A percentile compares a stretch with the other conserved stretches of the same genome.
These are phyloP conservation scores for Quaeritorhiza haematococci DNA, from an alignment of 371 early-diverging fungal species.

Conservation along the genomic window DNA sequence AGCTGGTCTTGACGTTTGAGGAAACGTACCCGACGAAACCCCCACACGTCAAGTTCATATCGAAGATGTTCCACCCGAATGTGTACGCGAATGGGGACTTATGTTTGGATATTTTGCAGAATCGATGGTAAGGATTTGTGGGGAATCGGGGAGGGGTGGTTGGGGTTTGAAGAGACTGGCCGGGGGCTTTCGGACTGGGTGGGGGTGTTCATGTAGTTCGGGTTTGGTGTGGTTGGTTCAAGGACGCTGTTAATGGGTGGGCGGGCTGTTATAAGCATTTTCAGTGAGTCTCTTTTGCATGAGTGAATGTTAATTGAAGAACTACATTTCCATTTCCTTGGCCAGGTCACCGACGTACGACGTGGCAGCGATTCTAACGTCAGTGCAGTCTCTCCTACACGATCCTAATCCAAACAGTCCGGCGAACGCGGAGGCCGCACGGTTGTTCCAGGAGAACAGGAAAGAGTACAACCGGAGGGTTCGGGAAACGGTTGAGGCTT, in stretches of 20 bases:
- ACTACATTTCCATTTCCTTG: background rate
- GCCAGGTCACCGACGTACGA: conserved; percentile 88
- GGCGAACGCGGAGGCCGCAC: conserved; percentile 97
- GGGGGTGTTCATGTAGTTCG: background rate
- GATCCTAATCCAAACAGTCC: conserved; percentile 98
- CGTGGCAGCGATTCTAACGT: conserved; percentile 92
- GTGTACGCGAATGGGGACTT: conserved; percentile 98
- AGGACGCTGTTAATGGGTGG: background rate
- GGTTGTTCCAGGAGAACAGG: conserved; percentile 84
- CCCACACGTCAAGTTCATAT: conserved; percentile 94
- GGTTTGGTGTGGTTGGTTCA: background rate
- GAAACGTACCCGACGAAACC: conserved; percentile 97
- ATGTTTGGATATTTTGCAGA: conserved; percentile 98
- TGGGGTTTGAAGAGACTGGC: too few species aligned
- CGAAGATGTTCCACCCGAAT: conserved; percentile 99
- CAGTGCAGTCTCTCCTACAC: conserved; percentile 95
- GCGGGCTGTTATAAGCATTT: too few species aligned
- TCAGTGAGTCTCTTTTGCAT: too few species aligned
- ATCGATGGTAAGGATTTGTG: conserved; percentile 75
- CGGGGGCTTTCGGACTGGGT: background rate
- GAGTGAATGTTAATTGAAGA: too few species aligned
- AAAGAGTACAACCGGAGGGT: conserved; percentile 93
- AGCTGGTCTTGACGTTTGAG: conserved; percentile 91
- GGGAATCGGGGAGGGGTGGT: too few species aligned
- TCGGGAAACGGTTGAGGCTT: conserved; percentile 86